A percentile compares a stretch with the other conserved stretches of the same genome.
Evolutionary conservation across 2,329 filamentous ascomycete species (phyloP).

Genomic region (Colletotrichum euphorbiae): DNA sequence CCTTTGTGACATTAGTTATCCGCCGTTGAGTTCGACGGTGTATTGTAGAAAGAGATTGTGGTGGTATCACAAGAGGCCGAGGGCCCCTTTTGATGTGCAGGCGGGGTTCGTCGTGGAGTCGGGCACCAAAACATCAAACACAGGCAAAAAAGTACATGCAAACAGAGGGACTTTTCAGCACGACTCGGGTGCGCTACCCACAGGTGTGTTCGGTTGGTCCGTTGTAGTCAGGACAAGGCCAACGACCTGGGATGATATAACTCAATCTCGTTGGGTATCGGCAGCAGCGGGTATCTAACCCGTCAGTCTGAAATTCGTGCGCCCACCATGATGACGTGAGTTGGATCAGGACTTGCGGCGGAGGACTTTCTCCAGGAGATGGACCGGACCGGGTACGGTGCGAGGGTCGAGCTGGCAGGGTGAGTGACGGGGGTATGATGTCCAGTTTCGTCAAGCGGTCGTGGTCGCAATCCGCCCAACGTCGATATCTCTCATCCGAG

Average conservation of each 20-base stretch:
- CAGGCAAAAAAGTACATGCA: not conserved
- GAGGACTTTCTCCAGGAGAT: constrained; percentile 20
- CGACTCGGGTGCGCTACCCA: constrained; percentile 18
- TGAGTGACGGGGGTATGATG: not conserved
- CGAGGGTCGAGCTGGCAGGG: constrained; percentile 10
- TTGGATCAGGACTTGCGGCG: not conserved
- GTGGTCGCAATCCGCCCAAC: constrained; percentile 1
- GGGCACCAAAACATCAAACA: not conserved
- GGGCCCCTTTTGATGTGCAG: constrained; percentile 10
- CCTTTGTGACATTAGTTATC: not conserved
- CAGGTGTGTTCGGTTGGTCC: not conserved
- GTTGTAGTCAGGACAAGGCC: not conserved
- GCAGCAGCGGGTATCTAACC: constrained; percentile 8
- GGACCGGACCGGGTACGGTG: no score
- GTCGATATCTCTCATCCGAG: constrained; percentile 1
- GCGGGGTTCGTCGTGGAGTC: not conserved
- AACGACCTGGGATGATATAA: constrained; percentile 22
- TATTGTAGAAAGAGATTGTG: no score
- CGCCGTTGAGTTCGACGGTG: not conserved
- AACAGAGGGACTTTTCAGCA: constrained; percentile 8
- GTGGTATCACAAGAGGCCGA: not conserved
- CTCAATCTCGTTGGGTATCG: constrained; percentile 33
- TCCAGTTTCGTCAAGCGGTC: constrained; percentile 5
- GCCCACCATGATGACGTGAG: constrained; percentile 21
- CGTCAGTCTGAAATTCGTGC: constrained; percentile 6